phyloP scores from a whole-genome alignment of 176 grass and related monocot genomes.

The Dendrocalamus sinicus region DNA sequence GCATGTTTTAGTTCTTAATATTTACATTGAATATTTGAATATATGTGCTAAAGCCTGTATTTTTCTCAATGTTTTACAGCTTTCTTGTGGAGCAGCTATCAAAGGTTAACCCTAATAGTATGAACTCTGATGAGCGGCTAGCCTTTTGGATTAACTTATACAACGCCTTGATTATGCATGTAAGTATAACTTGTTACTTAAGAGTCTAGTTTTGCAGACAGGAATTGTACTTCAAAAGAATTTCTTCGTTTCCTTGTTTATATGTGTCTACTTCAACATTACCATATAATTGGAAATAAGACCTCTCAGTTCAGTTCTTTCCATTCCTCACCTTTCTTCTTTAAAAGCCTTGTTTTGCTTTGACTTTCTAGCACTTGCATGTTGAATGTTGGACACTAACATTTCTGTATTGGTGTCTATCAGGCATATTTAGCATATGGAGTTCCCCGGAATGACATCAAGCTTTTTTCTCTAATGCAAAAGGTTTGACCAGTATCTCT shows the following conservation, averaged over 20 bases:
- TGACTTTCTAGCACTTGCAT: constrained; percentile 9
- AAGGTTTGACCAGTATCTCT: constrained; percentile 63
- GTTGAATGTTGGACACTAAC: constrained; percentile 3
- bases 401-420: constrained; percentile 32
- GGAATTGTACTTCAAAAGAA: not conserved
- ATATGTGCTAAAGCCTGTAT: constrained; percentile 11
- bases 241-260: constrained; percentile 28
- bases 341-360: constrained; percentile 9
- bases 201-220: not conserved
- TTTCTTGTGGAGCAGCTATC: constrained; percentile 94
- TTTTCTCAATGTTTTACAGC: constrained; percentile 55
- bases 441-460: constrained; percentile 90
- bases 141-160: constrained; percentile 99
- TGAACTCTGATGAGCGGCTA: constrained; percentile 75
- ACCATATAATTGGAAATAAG: constrained; percentile 23
- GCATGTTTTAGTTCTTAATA: constrained; percentile 7
- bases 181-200: constrained; percentile 57
- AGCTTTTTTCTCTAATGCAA: constrained; percentile 98
- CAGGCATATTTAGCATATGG: constrained; percentile 98
- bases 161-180: constrained; percentile 99
- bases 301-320: not conserved
- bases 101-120: constrained; percentile 69
- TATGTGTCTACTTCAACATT: constrained; percentile 29
- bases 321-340: not conserved
- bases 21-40: constrained; percentile 30